Evolutionary conservation across 257 asterid species (phyloP), one percentile per base, ranked within the genome.

Genomic region (Anisodus tanguticus): DNA sequence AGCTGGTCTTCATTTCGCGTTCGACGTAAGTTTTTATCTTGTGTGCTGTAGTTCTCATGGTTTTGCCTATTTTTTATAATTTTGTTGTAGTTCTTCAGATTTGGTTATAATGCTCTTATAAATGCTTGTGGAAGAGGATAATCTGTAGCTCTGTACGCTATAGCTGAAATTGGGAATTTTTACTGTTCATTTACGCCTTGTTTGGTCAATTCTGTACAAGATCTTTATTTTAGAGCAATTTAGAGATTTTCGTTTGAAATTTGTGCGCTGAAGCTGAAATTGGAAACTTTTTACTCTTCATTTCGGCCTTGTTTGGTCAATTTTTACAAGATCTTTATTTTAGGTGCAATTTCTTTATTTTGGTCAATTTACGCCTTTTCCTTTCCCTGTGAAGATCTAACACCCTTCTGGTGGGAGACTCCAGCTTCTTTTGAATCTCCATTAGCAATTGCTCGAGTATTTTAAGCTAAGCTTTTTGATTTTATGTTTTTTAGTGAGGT

Each of bases 1-100:
- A 31, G 35, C 85, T 72, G 82, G 88, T 84, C 83, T 64, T 62
- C 54, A 64, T 83, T 80, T 85, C 83, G 91, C 1, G 35, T 31
- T 31, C 35, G 35, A 31, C 35, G 35, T 89, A 86, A 88, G 92
- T 84, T 86, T 64, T 68, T 31, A 31, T 31, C 35, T 31, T 31
- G 35, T 31, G 35, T 31, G 35, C 35, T 31, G 35, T 31, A 1
- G 35, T 31, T 31, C 35, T 31, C 35, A 31, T 31, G 35, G 1
- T 31, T 31, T 31, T 31, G 2, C 35, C 35, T 31, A 31, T 41
- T 79, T 86, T 69, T 59, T 72, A n/a, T 49, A 49, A 49, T 74
- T 51, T 9, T 74, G 81, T 22, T 13, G 19, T 49, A 76, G 19
- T 47, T 76, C 63, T 26, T 26, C 58, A 13, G 63, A 76, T 51